Base-by-base conservation (phyloP, 1,284 basidiomycete species). In the Uromyces viciae-fabae region DNA sequence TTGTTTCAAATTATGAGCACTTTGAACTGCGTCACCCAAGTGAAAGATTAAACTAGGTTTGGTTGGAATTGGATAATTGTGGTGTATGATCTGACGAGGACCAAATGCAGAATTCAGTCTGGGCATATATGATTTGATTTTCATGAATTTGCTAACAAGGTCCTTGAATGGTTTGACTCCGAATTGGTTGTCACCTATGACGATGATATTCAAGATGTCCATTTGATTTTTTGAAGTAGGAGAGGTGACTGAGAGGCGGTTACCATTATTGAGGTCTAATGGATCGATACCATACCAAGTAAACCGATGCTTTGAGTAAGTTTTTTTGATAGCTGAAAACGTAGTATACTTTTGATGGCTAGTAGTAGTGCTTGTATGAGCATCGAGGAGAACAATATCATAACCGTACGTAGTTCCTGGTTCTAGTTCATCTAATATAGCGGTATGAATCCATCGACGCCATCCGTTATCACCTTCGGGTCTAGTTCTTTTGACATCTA, bases 181-280 rank as follows among this genome's bases (percentile, higher is more conserved):
- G 81, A 79, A 84, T 43, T 84, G 83, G 71, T 84, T 84, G 80
- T 84, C 83, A 36, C 83, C 82, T 38, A 84, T 28, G 60, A 81
- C 74, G 56, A 77, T 80, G 17, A 83, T 42, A 52, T 83, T 77
- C 49, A 84, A 28, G 1, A 82, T 66, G 2, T 79, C 54, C 2
- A 80, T 73, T 3, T 25, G n/a, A 4, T 81, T 74, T 11, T 68
- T 19, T 3, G 68, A 49, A 64, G 40, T 46, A n/a, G 75, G 19
- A 1, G 64, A 58, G 7, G 56, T 38, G 40, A 40, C 79, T 9
- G 64, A 54, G 25, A 75, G 25, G 38, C 31, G 17, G 28, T 22
- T 15, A 31, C 19, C 17, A 38, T 58, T 8, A 62, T 17, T 9
- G 82, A 81, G 56, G 68, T 58, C 75, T 77, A 83, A 2, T 76